Percentiles rank a stretch among this genome's conserved stretches.
Conservation (phyloP, 75 land plant species). For the Sequoiadendron giganteum region DNA sequence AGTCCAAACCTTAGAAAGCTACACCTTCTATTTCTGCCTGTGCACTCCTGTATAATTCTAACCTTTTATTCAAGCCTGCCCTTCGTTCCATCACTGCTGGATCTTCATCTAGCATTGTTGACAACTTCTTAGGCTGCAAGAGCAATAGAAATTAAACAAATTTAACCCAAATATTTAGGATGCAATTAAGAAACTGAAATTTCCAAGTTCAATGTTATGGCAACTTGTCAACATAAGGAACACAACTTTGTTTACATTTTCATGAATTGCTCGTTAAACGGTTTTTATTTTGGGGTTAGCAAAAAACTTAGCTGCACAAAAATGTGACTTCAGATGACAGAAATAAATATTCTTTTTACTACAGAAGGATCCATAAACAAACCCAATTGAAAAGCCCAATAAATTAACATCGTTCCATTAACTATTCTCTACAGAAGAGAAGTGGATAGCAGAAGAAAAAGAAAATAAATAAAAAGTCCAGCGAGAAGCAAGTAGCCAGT, state of each 20-base stretch:
- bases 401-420: neutral
- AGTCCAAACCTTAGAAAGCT: slow-evolving; percentile 24
- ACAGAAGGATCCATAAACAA: no score
- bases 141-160: neutral
- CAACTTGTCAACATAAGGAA: no score
- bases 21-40: slow-evolving; percentile 76
- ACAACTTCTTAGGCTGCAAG: slow-evolving; percentile 56
- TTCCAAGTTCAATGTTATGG: no score
- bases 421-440: neutral
- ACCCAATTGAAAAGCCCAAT: neutral
- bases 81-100: slow-evolving; percentile 75
- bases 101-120: slow-evolving; percentile 65
- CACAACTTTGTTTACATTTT: neutral
- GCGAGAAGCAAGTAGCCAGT: neutral
- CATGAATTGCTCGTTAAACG: neutral
- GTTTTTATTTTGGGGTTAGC: no score
- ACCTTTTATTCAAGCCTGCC: slow-evolving; percentile 51
- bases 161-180: no score
- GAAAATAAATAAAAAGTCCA: neutral
- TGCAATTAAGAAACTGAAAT: no score
- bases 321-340: neutral
- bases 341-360: no score
- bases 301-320: neutral
- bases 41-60: slow-evolving; percentile 69
- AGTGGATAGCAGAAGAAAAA: neutral